Evolutionary conservation across 2,329 filamentous ascomycete species (phyloP).

Genomic region (Madurella mycetomatis): DNA sequence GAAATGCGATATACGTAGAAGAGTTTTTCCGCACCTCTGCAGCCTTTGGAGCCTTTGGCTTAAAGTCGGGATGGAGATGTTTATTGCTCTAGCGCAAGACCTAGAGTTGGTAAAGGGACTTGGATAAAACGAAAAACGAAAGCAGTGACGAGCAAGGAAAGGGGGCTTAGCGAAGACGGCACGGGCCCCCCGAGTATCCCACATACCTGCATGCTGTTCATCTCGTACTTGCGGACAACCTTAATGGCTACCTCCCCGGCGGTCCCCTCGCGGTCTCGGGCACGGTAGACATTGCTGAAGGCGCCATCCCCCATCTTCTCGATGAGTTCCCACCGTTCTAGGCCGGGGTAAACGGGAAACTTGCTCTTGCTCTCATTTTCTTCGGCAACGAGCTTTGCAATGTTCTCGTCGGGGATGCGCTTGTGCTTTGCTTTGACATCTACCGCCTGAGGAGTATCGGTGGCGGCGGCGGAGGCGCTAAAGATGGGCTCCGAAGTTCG

Average conservation of each 20-base stretch:
- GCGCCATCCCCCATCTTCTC: conserved; percentile 99
- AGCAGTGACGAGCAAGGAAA: conserved; percentile 28
- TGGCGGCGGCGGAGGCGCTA: conserved; percentile 42
- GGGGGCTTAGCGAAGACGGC: conserved; percentile 28
- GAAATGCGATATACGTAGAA: conserved; percentile 31
- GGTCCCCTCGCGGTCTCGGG: conserved; percentile 67
- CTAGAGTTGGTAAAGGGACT: conserved; percentile 50
- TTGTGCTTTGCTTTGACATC: conserved; percentile 37
- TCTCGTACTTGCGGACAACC: conserved; percentile 97
- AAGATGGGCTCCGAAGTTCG: conserved; percentile 41
- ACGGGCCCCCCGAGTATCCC: conserved; percentile 13
- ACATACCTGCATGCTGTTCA: conserved; percentile 98
- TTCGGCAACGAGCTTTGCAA: conserved; percentile 84
- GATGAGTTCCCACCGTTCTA: conserved; percentile 78
- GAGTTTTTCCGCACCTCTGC: conserved; percentile 80
- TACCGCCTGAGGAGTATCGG: conserved; percentile 58
- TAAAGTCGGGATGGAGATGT: conserved; percentile 94
- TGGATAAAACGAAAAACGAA: conserved; percentile 22
- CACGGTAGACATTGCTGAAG: conserved; percentile 97
- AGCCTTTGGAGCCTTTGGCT: conserved; percentile 81
- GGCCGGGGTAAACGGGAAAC: conserved; percentile 77
- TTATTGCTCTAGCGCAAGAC: conserved; percentile 69
- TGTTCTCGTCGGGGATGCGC: conserved; percentile 59
- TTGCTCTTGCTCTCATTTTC: conserved; percentile 83
- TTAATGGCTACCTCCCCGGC: conserved; percentile 90